Percentiles rank a stretch among this genome's conserved stretches.
Conservation (phyloP, 352 stramenopile genomes). For the Globisporangium okanoganense region DNA sequence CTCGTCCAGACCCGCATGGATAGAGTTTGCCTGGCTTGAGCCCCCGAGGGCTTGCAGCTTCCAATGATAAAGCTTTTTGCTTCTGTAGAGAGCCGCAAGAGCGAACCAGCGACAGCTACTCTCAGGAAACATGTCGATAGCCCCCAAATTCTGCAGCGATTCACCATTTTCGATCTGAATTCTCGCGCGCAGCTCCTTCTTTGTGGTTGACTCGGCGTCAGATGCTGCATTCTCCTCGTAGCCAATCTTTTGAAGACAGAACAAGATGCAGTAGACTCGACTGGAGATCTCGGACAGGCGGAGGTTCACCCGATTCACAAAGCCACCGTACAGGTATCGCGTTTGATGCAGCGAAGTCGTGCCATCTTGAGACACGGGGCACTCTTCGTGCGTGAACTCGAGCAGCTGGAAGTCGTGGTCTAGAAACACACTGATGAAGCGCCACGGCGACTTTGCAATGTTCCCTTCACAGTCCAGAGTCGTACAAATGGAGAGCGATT, state of each 20-base stretch:
- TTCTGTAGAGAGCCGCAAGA: conserved; percentile 44
- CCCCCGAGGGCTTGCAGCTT: conserved; percentile 43
- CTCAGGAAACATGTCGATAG: conserved; percentile 35
- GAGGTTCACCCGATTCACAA: conserved; percentile 49
- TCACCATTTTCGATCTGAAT: conserved; percentile 58
- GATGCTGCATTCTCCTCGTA: background rate
- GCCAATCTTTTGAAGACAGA: conserved; percentile 38
- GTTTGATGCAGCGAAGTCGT: conserved; percentile 35
- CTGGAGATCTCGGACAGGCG: conserved; percentile 27
- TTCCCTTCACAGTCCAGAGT: conserved; percentile 29
- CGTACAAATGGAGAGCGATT: conserved; percentile 35
- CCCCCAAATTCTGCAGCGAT: conserved; percentile 36
- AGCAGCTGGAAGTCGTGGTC: conserved; percentile 61
- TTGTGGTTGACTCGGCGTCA: background rate
- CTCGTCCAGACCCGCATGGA: conserved; percentile 46
- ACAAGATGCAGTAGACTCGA: conserved; percentile 50
- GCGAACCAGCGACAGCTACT: conserved; percentile 43
- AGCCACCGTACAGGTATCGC: conserved; percentile 38
- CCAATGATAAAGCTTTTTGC: conserved; percentile 48
- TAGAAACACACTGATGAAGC: conserved; percentile 50
- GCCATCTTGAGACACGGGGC: conserved; percentile 27
- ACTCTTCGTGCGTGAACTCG: conserved; percentile 58
- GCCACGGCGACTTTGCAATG: conserved; percentile 28
- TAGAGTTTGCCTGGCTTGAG: conserved; percentile 35
- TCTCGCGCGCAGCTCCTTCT: conserved; percentile 5